phyloP scores from a whole-genome alignment of 1,284 basidiomycete species.

The Cutaneotrichosporon sp. region DNA sequence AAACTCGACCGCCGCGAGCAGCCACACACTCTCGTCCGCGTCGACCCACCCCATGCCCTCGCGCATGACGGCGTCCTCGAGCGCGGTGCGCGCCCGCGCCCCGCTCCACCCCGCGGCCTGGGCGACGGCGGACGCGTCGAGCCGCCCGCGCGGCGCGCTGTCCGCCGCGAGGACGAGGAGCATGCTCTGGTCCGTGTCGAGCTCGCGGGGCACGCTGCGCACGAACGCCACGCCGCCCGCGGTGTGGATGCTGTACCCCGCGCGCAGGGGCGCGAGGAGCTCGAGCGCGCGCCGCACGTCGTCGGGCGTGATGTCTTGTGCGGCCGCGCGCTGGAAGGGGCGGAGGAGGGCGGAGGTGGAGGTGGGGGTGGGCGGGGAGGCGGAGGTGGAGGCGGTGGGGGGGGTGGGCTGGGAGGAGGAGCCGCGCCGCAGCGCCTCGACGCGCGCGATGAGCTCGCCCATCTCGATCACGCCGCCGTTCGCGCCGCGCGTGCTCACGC shows the following conservation, averaged over 20 bases:
- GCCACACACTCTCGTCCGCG: slow-evolving; percentile 54
- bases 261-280: slow-evolving; percentile 80
- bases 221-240: slow-evolving; percentile 34
- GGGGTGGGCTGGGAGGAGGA: too few species aligned
- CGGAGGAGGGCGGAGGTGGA: too few species aligned
- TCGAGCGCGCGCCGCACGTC: slow-evolving; percentile 85
- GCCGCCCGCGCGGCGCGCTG: slow-evolving; percentile 60
- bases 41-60: slow-evolving; percentile 96
- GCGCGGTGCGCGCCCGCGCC: slow-evolving; percentile 70
- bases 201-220: slow-evolving; percentile 58
- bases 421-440: slow-evolving; percentile 67
- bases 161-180: slow-evolving; percentile 73
- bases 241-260: slow-evolving; percentile 78
- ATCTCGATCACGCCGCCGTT: slow-evolving; percentile 94
- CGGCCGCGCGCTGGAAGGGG: not conserved
- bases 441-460: slow-evolving; percentile 75
- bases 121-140: slow-evolving; percentile 58
- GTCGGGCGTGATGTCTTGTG: slow-evolving; percentile 65
- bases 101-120: slow-evolving; percentile 70
- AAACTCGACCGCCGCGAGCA: slow-evolving; percentile 44
- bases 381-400: too few species aligned
- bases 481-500: slow-evolving; percentile 79
- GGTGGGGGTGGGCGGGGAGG: too few species aligned
- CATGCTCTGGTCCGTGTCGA: slow-evolving; percentile 77
- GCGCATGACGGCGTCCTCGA: slow-evolving; percentile 85